A percentile compares a stretch with the other conserved stretches of the same genome.
Evolutionary conservation across 139 green algal genomes (phyloP).

Genomic region (Volvox africanus): DNA sequence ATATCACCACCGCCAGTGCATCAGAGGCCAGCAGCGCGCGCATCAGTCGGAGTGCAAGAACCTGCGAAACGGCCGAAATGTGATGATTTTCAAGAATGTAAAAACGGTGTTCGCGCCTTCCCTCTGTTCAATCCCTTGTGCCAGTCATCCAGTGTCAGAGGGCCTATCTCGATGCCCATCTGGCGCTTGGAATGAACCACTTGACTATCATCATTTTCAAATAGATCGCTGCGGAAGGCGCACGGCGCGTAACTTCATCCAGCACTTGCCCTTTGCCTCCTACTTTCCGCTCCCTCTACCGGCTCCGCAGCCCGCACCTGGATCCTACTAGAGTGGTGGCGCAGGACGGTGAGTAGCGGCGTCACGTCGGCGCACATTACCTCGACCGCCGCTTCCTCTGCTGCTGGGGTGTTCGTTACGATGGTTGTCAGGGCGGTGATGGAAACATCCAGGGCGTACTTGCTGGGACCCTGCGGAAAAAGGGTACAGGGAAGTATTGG

Average conservation of each 20-base stretch:
- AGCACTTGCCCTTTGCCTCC: too few relatives aligned
- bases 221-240: too few relatives aligned
- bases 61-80: background rate
- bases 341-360: constrained; percentile 33
- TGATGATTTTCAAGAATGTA: too few relatives aligned
- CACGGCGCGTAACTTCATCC: too few relatives aligned
- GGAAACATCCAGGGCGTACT: constrained; percentile 30
- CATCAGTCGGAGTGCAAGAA: constrained; percentile 13
- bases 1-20: background rate
- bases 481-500: background rate
- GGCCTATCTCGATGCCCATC: too few relatives aligned
- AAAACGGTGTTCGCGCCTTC: too few relatives aligned
- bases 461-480: constrained; percentile 35
- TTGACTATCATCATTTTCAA: too few relatives aligned
- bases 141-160: too few relatives aligned
- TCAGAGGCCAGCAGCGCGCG: background rate
- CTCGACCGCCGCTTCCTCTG: background rate
- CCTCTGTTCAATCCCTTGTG: too few relatives aligned
- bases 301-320: constrained; percentile 12
- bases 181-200: too few relatives aligned
- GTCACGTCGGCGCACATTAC: background rate
- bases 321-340: constrained; percentile 34
- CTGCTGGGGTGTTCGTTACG: background rate
- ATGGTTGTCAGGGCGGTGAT: background rate
- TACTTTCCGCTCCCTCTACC: too few relatives aligned